Evolutionary conservation across 164 flowering plant genomes (phyloP).

Genomic region (Stephania cephalantha): DNA sequence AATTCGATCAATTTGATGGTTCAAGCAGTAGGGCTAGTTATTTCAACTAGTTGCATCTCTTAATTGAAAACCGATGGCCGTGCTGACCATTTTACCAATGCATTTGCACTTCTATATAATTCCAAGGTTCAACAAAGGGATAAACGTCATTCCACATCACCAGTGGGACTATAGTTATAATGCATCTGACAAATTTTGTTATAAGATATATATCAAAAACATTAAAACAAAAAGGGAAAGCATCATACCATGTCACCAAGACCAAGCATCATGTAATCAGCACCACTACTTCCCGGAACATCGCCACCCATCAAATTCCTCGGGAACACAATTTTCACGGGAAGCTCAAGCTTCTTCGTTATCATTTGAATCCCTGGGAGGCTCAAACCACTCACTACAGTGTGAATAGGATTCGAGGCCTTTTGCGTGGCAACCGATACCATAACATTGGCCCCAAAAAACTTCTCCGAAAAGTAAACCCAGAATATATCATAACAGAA

Average conservation of each 20-base stretch:
- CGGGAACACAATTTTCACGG: slow-evolving; percentile 90
- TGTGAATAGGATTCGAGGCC: slow-evolving; percentile 94
- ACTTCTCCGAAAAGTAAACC: slow-evolving; percentile 95
- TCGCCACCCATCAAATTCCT: slow-evolving; percentile 68
- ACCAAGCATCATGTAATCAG: slow-evolving; percentile 96
- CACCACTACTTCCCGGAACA: slow-evolving; percentile 44
- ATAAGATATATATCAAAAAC: no score
- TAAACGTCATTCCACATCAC: no score
- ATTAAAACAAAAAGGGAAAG: slow-evolving; percentile 8
- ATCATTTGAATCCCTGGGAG: slow-evolving; percentile 90
- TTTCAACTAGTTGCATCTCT: neutral
- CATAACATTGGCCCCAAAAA: slow-evolving; percentile 97
- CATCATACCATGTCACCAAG: slow-evolving; percentile 92
- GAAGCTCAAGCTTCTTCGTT: slow-evolving; percentile 83
- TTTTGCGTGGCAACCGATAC: slow-evolving; percentile 92
- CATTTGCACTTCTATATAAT: neutral
- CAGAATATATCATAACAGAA: slow-evolving; percentile 92
- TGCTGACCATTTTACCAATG: neutral
- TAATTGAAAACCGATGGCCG: neutral
- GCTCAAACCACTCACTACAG: slow-evolving; percentile 78
- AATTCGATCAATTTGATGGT: neutral
- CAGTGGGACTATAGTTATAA: no score
- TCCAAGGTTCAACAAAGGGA: neutral
- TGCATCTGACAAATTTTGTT: no score
- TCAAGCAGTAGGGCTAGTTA: neutral